Evolutionary conservation across 805 yeast genomes (phyloP).

Genomic region (Wickerhamiella vanderwaltii): DNA sequence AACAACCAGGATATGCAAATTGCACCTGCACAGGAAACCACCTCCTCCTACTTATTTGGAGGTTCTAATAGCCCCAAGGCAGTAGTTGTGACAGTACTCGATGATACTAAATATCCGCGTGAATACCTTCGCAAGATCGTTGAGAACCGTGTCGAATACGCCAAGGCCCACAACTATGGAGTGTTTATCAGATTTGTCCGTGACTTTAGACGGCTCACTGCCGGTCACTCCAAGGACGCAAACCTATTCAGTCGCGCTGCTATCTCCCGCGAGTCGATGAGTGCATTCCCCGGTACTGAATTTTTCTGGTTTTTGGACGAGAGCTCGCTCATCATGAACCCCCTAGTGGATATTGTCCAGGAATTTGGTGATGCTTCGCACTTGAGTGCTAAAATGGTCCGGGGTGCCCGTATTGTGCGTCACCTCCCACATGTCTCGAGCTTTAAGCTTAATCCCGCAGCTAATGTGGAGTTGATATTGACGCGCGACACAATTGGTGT

Average conservation of each 20-base stretch:
- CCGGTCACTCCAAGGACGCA: conserved; percentile 17
- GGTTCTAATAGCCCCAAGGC: conserved; percentile 27
- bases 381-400: conserved; percentile 49
- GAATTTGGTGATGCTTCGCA: conserved; percentile 50
- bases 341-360: conserved; percentile 45
- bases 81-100: conserved; percentile 71
- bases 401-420: conserved; percentile 58
- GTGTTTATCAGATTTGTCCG: conserved; percentile 73
- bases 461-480: conserved; percentile 45
- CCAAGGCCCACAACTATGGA: conserved; percentile 70
- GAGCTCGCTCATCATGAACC: conserved; percentile 63
- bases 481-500: conserved; percentile 58
- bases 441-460: conserved; percentile 45
- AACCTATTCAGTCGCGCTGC: conserved; percentile 51
- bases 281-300: conserved; percentile 82
- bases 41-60: conserved; percentile 16
- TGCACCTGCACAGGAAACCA: conserved; percentile 10
- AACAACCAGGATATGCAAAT: conserved; percentile 17
- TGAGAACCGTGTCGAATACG: conserved; percentile 83
- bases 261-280: conserved; percentile 75
- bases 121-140: conserved; percentile 55
- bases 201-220: conserved; percentile 41
- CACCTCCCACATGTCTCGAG: conserved; percentile 34
- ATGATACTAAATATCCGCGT: conserved; percentile 55
- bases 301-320: conserved; percentile 78